Evolutionary conservation across 805 yeast genomes (phyloP).

Genomic region (Spathaspora girioi): DNA sequence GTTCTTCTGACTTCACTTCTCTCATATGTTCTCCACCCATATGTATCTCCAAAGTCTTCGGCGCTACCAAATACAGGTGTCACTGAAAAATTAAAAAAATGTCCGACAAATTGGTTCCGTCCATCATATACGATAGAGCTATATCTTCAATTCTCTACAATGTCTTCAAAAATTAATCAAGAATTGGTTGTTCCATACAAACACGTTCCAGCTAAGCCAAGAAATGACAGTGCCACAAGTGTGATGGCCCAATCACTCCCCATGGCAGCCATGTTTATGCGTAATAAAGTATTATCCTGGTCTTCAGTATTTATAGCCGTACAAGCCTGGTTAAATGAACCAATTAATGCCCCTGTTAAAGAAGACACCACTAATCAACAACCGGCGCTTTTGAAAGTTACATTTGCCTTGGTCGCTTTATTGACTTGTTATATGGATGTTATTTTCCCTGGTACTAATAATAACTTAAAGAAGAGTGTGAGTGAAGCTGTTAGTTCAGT

Average conservation of each 20-base stretch:
- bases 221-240: slow-evolving; percentile 38
- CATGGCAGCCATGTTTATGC: slow-evolving; percentile 67
- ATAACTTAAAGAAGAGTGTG: slow-evolving; percentile 22
- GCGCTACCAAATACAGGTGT: not conserved
- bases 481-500: slow-evolving; percentile 14
- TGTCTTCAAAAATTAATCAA: slow-evolving; percentile 21
- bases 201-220: slow-evolving; percentile 47
- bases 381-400: slow-evolving; percentile 40
- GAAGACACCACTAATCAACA: slow-evolving; percentile 33
- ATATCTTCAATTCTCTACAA: not conserved
- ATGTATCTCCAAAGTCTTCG: not conserved
- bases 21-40: no score
- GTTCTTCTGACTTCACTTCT: no score
- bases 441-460: slow-evolving; percentile 41
- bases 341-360: slow-evolving; percentile 27
- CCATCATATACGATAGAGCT: not conserved
- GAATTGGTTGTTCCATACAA: slow-evolving; percentile 36
- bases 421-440: slow-evolving; percentile 54
- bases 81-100: not conserved
- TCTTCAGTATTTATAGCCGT: slow-evolving; percentile 49
- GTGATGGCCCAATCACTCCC: slow-evolving; percentile 57
- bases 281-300: slow-evolving; percentile 56
- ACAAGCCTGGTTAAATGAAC: slow-evolving; percentile 46
- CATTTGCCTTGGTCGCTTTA: slow-evolving; percentile 46
- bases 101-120: not conserved